A percentile compares a stretch with the other conserved stretches of the same genome.
phyloP scores from a whole-genome alignment of 768 basidiomycete genomes.

The Hypholoma fasciculare region DNA sequence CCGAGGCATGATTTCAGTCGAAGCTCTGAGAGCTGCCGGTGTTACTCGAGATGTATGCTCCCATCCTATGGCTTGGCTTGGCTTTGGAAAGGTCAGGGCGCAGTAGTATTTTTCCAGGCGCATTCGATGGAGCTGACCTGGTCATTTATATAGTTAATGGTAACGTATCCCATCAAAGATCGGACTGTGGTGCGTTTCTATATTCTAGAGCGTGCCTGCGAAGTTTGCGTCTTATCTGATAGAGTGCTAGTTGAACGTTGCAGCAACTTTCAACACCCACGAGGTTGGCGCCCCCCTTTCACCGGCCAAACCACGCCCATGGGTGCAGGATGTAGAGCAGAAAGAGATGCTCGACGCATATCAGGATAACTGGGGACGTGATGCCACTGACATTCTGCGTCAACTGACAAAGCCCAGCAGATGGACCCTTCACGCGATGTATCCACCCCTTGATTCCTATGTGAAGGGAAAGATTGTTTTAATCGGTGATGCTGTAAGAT shows the following conservation, averaged over 20 bases:
- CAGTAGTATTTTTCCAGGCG: too few relatives aligned
- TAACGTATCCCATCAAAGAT: conserved; percentile 48
- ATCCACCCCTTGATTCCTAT: conserved; percentile 45
- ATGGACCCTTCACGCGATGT: conserved; percentile 53
- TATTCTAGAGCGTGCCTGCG: background rate
- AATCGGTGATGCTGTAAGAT: conserved; percentile 51
- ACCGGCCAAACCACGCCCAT: conserved; percentile 24
- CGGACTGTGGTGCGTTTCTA: conserved; percentile 34
- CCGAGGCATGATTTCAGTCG: conserved; percentile 44
- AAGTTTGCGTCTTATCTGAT: background rate
- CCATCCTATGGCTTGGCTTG: background rate
- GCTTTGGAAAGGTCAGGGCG: too few relatives aligned
- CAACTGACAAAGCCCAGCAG: conserved; percentile 47
- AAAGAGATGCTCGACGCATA: conserved; percentile 45
- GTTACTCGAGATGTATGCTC: conserved; percentile 32
- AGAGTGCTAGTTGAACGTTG: conserved; percentile 42
- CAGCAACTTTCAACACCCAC: conserved; percentile 22
- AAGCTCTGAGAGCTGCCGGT: conserved; percentile 38
- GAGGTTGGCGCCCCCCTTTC: background rate
- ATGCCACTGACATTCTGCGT: conserved; percentile 38
- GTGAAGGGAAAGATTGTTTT: conserved; percentile 47
- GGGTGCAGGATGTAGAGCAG: conserved; percentile 41
- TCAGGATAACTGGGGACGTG: conserved; percentile 42
- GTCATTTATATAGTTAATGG: conserved; percentile 41
- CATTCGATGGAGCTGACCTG: too few relatives aligned